A percentile compares a stretch with the other conserved stretches of the same genome.
phyloP scores from a whole-genome alignment of 306 rosid species.

The Sicyos edulis region DNA sequence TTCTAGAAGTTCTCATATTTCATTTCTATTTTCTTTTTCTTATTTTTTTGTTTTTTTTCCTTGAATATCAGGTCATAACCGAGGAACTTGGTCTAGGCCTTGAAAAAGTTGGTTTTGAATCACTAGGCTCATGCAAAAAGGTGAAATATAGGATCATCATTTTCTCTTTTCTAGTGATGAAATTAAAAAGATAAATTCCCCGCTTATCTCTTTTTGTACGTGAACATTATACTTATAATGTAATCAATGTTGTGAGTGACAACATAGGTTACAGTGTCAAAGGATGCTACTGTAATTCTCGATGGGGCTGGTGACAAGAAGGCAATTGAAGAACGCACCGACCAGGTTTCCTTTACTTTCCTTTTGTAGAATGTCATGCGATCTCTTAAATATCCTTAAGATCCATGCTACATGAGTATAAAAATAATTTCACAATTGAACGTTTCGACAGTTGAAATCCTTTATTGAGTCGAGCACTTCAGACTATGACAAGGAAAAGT shows the following conservation, averaged over 20 bases:
- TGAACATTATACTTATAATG: background rate
- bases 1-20: background rate
- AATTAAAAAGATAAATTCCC: background rate
- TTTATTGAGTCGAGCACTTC: constrained; percentile 44
- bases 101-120: constrained; percentile 65
- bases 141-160: constrained; percentile 29
- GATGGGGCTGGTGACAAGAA: constrained; percentile 96
- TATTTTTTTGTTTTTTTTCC: background rate
- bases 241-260: constrained; percentile 14
- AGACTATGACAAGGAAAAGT: constrained; percentile 48
- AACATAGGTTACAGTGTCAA: constrained; percentile 64
- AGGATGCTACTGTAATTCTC: constrained; percentile 85
- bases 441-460: constrained; percentile 35
- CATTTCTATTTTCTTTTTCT: background rate
- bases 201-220: background rate
- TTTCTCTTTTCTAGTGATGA: background rate
- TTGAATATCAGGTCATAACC: constrained; percentile 59
- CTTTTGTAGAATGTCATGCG: constrained; percentile 3
- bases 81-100: constrained; percentile 87
- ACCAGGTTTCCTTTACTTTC: constrained; percentile 48
- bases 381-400: background rate
- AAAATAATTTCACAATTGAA: background rate
- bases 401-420: background rate
- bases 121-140: constrained; percentile 85
- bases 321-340: constrained; percentile 78